Evolutionary conservation across 2,329 filamentous ascomycete genomes (phyloP).

Genomic region (Curvularia sp.): DNA sequence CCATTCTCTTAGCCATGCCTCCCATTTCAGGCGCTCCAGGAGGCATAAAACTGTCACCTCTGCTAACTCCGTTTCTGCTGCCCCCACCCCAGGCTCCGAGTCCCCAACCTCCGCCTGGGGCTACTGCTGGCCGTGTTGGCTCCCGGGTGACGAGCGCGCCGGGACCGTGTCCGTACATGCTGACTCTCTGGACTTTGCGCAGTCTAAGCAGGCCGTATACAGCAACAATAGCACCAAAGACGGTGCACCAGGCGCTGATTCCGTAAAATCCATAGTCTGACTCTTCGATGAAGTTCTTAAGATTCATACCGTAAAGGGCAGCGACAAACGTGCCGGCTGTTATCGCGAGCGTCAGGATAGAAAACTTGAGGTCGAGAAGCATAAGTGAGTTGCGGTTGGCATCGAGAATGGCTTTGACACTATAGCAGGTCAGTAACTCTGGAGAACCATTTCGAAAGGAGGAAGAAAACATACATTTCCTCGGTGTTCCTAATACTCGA

Average conservation of each 20-base stretch:
- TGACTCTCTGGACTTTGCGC: constrained; percentile 83
- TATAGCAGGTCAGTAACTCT: constrained; percentile 50
- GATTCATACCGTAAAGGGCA: constrained; percentile 99
- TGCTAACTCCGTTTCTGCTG: constrained; percentile 32
- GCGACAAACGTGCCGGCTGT: constrained; percentile 94
- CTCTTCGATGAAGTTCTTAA: constrained; percentile 98
- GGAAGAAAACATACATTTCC: constrained; percentile 76
- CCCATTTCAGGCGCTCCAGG: constrained; percentile 24
- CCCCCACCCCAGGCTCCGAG: constrained; percentile 42
- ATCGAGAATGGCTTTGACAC: constrained; percentile 94
- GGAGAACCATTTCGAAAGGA: background rate
- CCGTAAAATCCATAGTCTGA: constrained; percentile 83
- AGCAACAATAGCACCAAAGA: constrained; percentile 79
- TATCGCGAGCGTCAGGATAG: constrained; percentile 91
- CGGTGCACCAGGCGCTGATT: constrained; percentile 73
- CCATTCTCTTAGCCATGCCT: constrained; percentile 30
- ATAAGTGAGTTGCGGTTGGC: constrained; percentile 98
- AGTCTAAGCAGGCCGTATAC: constrained; percentile 84
- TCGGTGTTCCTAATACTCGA: constrained; percentile 97
- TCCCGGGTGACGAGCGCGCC: constrained; percentile 28
- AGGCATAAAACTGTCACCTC: constrained; percentile 22
- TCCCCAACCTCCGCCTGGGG: constrained; percentile 30
- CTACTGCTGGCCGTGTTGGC: constrained; percentile 9
- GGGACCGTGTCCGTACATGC: constrained; percentile 71
- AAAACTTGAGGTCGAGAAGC: constrained; percentile 95